Evolutionary conservation across 78 protist genomes (phyloP), one percentile per base, ranked within the genome.

Genomic region (Salpingoeca rosetta): DNA sequence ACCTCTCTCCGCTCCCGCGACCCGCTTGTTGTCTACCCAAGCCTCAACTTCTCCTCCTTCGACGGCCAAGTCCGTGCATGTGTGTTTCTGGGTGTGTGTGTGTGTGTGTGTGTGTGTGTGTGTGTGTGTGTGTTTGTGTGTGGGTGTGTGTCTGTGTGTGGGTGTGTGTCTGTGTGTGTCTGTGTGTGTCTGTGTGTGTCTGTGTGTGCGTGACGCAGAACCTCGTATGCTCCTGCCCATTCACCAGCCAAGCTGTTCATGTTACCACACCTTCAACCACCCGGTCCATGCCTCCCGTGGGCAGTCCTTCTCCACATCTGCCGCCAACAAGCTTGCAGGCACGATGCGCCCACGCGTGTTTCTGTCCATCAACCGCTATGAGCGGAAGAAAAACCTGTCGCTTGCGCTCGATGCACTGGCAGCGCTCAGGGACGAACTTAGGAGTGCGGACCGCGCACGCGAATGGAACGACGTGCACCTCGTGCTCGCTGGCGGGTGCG

Each of bases 311-410:
- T 24, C 86, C 12, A 73, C 82, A 43, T 91, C 82, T 45, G 90
- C 76, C 42, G 75, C 74, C 38, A 31, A 28, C 81, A 2, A 1
- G 36, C 31, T 3, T 3, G 45, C 56, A 76, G 76, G 37, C 76
- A 27, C 76, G 37, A 27, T 10, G 2, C 10, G 35, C 76, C 76
- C 17, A 2, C 76, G 10, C 35, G 37, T 27, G 39, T 38, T 96
- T 22, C 80, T 97, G 74, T 95, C 98, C 27, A 88, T 98, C 82
- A 97, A 97, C 76, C 84, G 99, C n/a, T 98, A 87, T 76, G 99
- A 98, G 82, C 83, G 94, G 37, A 96, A 96, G 88, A 98, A 98
- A 94, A 89, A 94, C 83, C 28, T 97, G 43, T 57, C 11, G 28
- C 90, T 97, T 24, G 99, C 99, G 27, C 37, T 98, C 25, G 87